Evolutionary conservation across 2,329 filamentous ascomycete genomes (phyloP), one percentile per base, ranked within the genome.

Genomic region (Botrytis medusae): DNA sequence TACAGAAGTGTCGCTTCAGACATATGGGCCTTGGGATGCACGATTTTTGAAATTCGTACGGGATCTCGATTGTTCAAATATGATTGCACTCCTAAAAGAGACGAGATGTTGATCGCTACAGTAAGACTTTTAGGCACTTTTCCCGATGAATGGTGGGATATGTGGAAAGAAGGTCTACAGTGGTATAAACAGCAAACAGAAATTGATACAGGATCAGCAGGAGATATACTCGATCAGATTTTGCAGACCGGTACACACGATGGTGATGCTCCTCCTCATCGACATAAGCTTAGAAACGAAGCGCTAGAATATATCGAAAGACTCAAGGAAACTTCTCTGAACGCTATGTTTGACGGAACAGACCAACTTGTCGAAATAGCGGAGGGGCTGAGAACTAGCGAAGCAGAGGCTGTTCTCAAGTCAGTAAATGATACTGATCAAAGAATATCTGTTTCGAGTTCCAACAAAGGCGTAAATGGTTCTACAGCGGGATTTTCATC

Each of bases 21-120:
- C 60, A 73, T 76, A 34, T 77, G 76, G 76, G 76, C 76, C n/a
- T 51, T 77, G 12, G 76, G 74, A 8, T 77, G 76, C 46, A 76
- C 75, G 2, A 72, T 76, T 34, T 77, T 74, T 22, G 75, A 77
- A 59, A 77, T 77, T 5, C 71, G 76, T 12, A 74, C 75, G 10
- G 76, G 76, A 9, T 62, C 65, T 54, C 71, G 57, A 14, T 59
- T 76, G 7, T 76, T 77, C 46, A 54, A 62, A n/a, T 77, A 73
- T 48, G n/a, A 60, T 37, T 72, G 75, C 7, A 29, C 12, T 22
- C 75, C 75, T 4, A 73, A 61, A 4, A 68, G 72, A 25, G 73
- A 77, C 32, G 72, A 76, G 62, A 71, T 73, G 22, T 72, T 77
- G 4, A 73, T 74, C 12, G 67, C 74, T 25, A 68, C 60, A 34